Evolutionary conservation across 2,329 filamentous ascomycete species (phyloP).

Genomic region (Sporothrix curviconia): DNA sequence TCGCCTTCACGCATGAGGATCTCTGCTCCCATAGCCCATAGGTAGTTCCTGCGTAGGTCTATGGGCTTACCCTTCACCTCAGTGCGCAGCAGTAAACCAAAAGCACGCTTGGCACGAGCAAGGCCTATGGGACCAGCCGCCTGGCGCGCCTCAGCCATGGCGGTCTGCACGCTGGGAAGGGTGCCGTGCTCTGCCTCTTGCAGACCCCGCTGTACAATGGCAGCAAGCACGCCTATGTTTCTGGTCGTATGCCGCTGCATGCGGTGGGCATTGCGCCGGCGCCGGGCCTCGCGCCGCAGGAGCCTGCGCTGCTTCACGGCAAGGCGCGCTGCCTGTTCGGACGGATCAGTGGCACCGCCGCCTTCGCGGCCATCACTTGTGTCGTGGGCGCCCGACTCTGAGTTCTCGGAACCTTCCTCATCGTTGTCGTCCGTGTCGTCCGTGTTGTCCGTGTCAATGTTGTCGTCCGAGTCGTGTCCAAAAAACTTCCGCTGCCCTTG

Average conservation of each 20-base stretch:
- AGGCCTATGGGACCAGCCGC: slow-evolving; percentile 33
- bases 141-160: background rate
- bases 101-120: slow-evolving; percentile 63
- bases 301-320: slow-evolving; percentile 2
- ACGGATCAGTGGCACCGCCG: background rate
- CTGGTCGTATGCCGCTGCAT: slow-evolving; percentile 25
- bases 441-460: slow-evolving; percentile 1
- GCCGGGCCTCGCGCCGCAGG: slow-evolving; percentile 6
- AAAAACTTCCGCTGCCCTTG: background rate
- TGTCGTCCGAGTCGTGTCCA: background rate
- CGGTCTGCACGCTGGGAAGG: background rate
- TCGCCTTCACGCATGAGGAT: slow-evolving; percentile 62
- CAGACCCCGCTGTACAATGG: slow-evolving; percentile 66
- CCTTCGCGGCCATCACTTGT: background rate
- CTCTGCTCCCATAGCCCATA: slow-evolving; percentile 83
- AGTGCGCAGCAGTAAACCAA: slow-evolving; percentile 62
- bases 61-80: slow-evolving; percentile 46
- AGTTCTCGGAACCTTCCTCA: background rate
- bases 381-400: background rate
- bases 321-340: slow-evolving; percentile 1
- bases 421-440: background rate
- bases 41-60: slow-evolving; percentile 61
- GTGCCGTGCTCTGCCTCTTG: slow-evolving; percentile 29
- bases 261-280: slow-evolving; percentile 31
- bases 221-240: slow-evolving; percentile 62